A percentile compares a stretch with the other conserved stretches of the same genome.
Conservation (phyloP, 768 basidiomycete genomes). For the Boletus rex-veris region DNA sequence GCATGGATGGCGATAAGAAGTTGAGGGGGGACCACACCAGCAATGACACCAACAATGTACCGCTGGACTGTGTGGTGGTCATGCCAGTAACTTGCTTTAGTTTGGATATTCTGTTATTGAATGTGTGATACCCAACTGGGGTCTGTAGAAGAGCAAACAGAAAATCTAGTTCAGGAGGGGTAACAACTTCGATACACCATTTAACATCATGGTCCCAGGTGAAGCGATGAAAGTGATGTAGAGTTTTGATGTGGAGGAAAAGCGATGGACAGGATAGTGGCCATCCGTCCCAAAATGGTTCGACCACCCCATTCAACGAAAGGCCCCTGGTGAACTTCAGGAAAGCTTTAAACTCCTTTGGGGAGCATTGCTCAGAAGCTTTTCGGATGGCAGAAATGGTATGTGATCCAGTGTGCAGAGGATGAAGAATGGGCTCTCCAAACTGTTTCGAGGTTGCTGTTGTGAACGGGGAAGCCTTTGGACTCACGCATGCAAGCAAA, state of each 20-base stretch:
- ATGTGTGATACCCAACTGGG: neutral
- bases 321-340: neutral
- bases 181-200: too few relatives aligned
- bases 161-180: neutral
- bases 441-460: neutral
- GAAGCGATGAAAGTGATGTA: neutral
- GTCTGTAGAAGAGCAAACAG: neutral
- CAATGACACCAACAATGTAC: neutral
- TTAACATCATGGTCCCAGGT: too few relatives aligned
- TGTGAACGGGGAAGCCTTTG: neutral
- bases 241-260: neutral
- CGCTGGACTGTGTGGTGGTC: too few relatives aligned
- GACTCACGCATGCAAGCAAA: neutral
- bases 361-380: neutral
- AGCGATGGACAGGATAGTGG: neutral
- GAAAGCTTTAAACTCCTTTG: neutral
- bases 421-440: neutral
- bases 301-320: neutral
- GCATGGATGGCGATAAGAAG: neutral
- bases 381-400: neutral
- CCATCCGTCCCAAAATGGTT: neutral
- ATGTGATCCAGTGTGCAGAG: neutral
- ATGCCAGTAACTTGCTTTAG: neutral
- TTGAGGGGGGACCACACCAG: neutral
- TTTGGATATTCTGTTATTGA: neutral